Base-by-base conservation (phyloP, 2,329 filamentous ascomycete genomes). In the Cytospora piceicola region DNA sequence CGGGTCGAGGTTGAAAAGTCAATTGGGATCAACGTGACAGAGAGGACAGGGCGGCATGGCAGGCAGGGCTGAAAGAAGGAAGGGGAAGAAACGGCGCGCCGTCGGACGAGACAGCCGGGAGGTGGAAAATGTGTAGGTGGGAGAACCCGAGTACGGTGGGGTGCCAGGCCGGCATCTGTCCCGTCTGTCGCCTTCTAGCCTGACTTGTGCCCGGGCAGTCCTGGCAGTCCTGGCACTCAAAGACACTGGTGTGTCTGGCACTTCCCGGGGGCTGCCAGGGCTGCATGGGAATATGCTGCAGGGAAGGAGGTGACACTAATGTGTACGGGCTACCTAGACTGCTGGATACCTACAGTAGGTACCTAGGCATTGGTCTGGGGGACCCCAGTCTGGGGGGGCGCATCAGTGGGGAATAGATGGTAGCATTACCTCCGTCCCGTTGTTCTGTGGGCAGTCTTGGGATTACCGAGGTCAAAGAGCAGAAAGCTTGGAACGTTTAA, bases 231-330 rank as follows among this genome's bases (percentile, higher is more conserved):
- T 32, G n/a, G n/a, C n/a, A n/a, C n/a, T n/a, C n/a, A n/a, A n/a
- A n/a, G n/a, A n/a, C n/a, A 29, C 27, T 29, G 27, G 27, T 5
- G 27, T 29, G 27, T 29, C 32, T 34, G 39, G 39, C 39, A 20
- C 39, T 46, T 49, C n/a, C 46, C n/a, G 22, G 46, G 39, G 39
- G 46, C 46, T 49, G n/a, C n/a, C 46, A 49, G 46, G 46, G 46
- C 46, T 49, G 46, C 46, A 49, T 49, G 46, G 22, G 46, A 22
- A 24, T 24, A n/a, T 4, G n/a, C 46, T 22, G 46, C 22, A 49
- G 46, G 46, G 46, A 24, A 49, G 46, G n/a, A 49, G 46, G 46
- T 2, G 22, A 46, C 3, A 49, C 46, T 49, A n/a, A n/a, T n/a
- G n/a, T n/a, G n/a, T n/a, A 49, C n/a, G 11, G 9, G 8, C 11